phyloP scores from a whole-genome alignment of 2,329 filamentous ascomycete genomes.

The Trichocomaceae sp. region DNA sequence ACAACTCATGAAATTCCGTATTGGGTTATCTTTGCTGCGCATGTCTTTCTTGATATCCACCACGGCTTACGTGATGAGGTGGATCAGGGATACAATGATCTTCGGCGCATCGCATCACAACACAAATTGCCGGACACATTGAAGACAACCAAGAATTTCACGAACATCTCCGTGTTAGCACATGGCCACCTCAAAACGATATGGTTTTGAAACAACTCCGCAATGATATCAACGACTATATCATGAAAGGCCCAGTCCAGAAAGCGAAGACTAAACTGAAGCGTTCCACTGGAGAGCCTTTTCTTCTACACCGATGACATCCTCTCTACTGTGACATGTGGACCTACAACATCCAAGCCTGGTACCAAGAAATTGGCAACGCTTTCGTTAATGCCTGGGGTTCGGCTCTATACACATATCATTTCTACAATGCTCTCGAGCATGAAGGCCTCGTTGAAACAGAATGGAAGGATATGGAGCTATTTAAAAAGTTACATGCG shows the following conservation, averaged over 20 bases:
- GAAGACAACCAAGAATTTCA: constrained; percentile 4
- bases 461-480: constrained; percentile 40
- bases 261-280: constrained; percentile 9
- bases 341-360: constrained; percentile 30
- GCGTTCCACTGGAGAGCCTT: constrained; percentile 11
- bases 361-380: constrained; percentile 29
- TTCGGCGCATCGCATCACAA: constrained; percentile 11
- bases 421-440: constrained; percentile 40
- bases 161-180: neutral
- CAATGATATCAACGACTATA: neutral
- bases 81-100: constrained; percentile 11
- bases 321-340: constrained; percentile 36
- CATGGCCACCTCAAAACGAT: neutral
- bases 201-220: constrained; percentile 23
- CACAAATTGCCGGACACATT: constrained; percentile 17
- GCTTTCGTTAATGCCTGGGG: constrained; percentile 34
- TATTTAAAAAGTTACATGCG: constrained; percentile 23
- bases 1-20: constrained; percentile 28
- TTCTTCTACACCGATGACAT: constrained; percentile 30
- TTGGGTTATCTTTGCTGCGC: constrained; percentile 35
- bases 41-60: constrained; percentile 40
- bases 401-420: constrained; percentile 31
- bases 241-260: constrained; percentile 22
- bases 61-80: constrained; percentile 23
- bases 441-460: constrained; percentile 23